A percentile compares a stretch with the other conserved stretches of the same genome.
These are phyloP conservation scores for Rugonectria rugulosa DNA, from an alignment of 2,329 filamentous ascomycete genomes.

Conservation along the genomic window DNA sequence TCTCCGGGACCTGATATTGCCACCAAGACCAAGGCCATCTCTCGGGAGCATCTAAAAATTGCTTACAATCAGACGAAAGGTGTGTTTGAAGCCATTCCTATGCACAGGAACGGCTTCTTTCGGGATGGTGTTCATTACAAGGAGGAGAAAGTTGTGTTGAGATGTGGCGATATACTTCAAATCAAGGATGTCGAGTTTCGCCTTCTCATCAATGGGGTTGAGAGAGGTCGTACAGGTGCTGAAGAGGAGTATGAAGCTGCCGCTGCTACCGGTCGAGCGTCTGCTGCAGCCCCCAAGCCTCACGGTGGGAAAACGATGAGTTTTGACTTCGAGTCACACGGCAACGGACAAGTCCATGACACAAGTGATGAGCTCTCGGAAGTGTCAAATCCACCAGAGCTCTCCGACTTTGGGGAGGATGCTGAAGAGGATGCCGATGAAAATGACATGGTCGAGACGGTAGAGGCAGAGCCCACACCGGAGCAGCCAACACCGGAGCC, in stretches of 20 bases:
- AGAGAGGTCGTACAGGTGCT: conserved; percentile 63
- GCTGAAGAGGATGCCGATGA: conserved; percentile 48
- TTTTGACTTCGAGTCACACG: conserved; percentile 72
- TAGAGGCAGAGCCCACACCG: conserved; percentile 33
- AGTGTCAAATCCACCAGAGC: conserved; percentile 50
- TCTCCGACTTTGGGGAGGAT: conserved; percentile 49
- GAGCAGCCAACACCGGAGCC: conserved; percentile 35
- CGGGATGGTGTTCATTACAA: conserved; percentile 67
- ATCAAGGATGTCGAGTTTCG: conserved; percentile 74
- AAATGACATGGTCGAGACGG: conserved; percentile 38
- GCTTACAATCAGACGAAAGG: conserved; percentile 69
- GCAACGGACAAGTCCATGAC: conserved; percentile 62
- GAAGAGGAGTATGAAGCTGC: conserved; percentile 63
- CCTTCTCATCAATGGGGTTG: conserved; percentile 74
- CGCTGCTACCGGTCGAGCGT: no score
- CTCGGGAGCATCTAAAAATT: conserved; percentile 76
- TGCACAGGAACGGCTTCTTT: conserved; percentile 74
- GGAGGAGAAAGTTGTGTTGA: conserved; percentile 63
- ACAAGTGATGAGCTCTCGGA: conserved; percentile 62
- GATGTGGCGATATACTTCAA: conserved; percentile 71
- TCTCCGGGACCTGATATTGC: conserved; percentile 69
- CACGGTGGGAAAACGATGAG: conserved; percentile 75
- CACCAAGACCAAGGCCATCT: conserved; percentile 74
- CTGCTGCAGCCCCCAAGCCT: conserved; percentile 51
- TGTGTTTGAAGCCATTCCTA: conserved; percentile 69